Conservation (phyloP, 176 grass and related monocot species). For the Thinopyrum elongatum region DNA sequence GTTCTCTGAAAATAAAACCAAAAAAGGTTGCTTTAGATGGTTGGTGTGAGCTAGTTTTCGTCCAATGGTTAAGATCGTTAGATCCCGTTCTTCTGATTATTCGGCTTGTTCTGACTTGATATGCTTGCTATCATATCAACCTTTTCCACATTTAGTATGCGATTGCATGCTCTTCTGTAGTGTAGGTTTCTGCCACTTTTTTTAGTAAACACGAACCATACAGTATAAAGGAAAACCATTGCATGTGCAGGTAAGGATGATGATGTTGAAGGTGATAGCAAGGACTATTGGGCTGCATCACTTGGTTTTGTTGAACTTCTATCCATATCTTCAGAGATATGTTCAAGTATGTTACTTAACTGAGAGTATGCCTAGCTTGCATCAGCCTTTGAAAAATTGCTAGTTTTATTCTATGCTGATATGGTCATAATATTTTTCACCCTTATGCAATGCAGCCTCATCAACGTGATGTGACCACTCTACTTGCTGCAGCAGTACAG, state of each 20-base stretch:
- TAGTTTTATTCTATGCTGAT: not conserved
- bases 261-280: constrained; percentile 88
- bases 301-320: constrained; percentile 83
- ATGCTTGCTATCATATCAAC: not conserved
- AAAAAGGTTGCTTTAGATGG: not conserved
- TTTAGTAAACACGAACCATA: not conserved
- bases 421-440: constrained; percentile 19
- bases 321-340: constrained; percentile 90
- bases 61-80: not conserved
- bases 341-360: constrained; percentile 61
- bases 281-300: constrained; percentile 87
- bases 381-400: not conserved
- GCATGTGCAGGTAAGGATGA: constrained; percentile 82
- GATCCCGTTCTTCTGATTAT: not conserved
- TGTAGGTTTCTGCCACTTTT: not conserved
- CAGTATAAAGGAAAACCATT: constrained; percentile 22
- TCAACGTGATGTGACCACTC: constrained; percentile 87
- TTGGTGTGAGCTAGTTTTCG: not conserved
- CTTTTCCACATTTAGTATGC: not conserved
- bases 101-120: constrained; percentile 3
- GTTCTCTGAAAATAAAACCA: not conserved
- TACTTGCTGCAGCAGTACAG: constrained; percentile 95
- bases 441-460: constrained; percentile 66
- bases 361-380: not conserved
- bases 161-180: not conserved